Percentiles rank a stretch among this genome's conserved stretches.
Evolutionary conservation across 2,329 filamentous ascomycete genomes (phyloP).

Genomic region (Paracoccidioides lutzii): DNA sequence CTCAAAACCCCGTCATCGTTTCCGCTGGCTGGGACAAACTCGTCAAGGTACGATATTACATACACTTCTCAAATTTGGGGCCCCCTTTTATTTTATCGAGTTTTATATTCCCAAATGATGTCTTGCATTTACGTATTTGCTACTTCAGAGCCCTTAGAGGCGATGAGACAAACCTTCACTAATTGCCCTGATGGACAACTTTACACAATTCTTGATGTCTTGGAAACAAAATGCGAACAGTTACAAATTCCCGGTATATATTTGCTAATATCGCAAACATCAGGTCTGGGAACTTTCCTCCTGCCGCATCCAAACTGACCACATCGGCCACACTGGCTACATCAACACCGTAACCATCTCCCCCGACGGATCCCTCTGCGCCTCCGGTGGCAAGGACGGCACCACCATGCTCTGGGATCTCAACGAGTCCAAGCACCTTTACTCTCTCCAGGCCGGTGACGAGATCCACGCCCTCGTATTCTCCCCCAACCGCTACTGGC

Average conservation of each 20-base stretch:
- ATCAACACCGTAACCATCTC: slow-evolving; percentile 99
- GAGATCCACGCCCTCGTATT: slow-evolving; percentile 99
- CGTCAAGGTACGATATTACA: slow-evolving; percentile 71
- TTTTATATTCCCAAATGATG: slow-evolving; percentile 60
- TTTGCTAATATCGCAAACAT: slow-evolving; percentile 17
- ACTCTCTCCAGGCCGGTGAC: slow-evolving; percentile 98
- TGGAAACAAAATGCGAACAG: slow-evolving; percentile 13
- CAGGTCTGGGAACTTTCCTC: slow-evolving; percentile 99
- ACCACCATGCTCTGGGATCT: slow-evolving; percentile 99
- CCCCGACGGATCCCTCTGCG: slow-evolving; percentile 96
- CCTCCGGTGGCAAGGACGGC: slow-evolving; percentile 98
- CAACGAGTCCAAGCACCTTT: slow-evolving; percentile 99
- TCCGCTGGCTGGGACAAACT: slow-evolving; percentile 99
- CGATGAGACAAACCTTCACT: slow-evolving; percentile 97
- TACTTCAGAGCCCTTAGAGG: slow-evolving; percentile 96
- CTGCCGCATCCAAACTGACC: slow-evolving; percentile 99
- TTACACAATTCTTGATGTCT: slow-evolving; percentile 5
- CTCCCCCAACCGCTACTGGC: slow-evolving; percentile 99
- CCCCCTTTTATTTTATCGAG: slow-evolving; percentile 6
- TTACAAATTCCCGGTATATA: not conserved
- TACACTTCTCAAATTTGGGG: slow-evolving; percentile 1
- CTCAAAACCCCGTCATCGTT: slow-evolving; percentile 99
- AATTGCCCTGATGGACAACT: slow-evolving; percentile 34
- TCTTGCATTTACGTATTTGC: slow-evolving; percentile 96
- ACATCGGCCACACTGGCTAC: slow-evolving; percentile 99